Evolutionary conservation across 352 stramenopile species (phyloP).

Genomic region (Globisporangium cylindrosporum): DNA sequence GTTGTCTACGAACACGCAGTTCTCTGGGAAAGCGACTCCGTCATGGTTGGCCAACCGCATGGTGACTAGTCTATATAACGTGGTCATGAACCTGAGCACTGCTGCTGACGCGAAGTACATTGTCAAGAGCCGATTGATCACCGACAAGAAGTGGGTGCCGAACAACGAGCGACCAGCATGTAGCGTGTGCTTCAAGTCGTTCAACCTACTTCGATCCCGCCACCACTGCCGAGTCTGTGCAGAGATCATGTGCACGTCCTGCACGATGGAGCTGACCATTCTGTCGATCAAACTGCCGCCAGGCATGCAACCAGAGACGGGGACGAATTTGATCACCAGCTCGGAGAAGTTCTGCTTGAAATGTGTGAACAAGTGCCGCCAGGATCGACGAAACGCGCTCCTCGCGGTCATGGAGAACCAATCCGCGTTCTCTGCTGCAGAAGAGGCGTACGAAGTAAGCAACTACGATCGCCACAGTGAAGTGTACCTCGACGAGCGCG

Average conservation of each 20-base stretch:
- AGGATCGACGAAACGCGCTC: constrained; percentile 45
- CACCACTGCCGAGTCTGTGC: constrained; percentile 82
- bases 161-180: constrained; percentile 68
- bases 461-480: constrained; percentile 19
- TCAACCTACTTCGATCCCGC: constrained; percentile 64
- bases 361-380: constrained; percentile 68
- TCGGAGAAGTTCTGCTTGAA: constrained; percentile 83
- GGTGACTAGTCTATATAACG: constrained; percentile 35
- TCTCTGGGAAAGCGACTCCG: constrained; percentile 34
- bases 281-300: constrained; percentile 52
- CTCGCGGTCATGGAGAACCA: constrained; percentile 16
- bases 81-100: constrained; percentile 40
- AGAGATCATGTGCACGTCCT: constrained; percentile 78
- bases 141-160: constrained; percentile 65
- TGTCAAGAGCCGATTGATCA: constrained; percentile 49
- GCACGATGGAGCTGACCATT: constrained; percentile 63
- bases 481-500: constrained; percentile 17
- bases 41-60: constrained; percentile 72
- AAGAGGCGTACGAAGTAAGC: constrained; percentile 33
- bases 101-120: constrained; percentile 66
- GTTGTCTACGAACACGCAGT: constrained; percentile 23
- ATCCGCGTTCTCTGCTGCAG: constrained; percentile 6
- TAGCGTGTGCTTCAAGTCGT: constrained; percentile 77
- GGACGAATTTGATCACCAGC: constrained; percentile 49
- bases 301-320: constrained; percentile 51